phyloP scores from a whole-genome alignment of 2,329 filamentous ascomycete species.

The Chalaropsis thielavioides region DNA sequence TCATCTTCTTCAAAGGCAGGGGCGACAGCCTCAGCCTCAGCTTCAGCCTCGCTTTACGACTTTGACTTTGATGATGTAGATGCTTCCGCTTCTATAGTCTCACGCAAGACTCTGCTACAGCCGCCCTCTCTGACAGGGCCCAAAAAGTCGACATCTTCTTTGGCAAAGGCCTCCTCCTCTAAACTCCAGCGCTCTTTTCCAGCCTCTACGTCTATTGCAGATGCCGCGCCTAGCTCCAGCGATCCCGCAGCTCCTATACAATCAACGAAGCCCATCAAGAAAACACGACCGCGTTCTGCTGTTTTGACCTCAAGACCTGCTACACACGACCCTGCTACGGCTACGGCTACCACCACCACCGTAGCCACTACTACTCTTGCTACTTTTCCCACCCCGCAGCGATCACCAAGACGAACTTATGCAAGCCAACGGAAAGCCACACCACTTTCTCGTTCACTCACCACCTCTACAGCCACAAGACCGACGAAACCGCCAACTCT shows the following conservation, averaged over 20 bases:
- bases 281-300: slow-evolving; percentile 10
- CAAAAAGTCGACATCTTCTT: slow-evolving; percentile 12
- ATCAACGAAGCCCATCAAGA: slow-evolving; percentile 9
- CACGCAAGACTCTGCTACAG: slow-evolving; percentile 8
- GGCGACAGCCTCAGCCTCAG: neutral
- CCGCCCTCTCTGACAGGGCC: neutral
- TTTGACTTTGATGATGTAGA: slow-evolving; percentile 17
- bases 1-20: slow-evolving; percentile 6
- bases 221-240: slow-evolving; percentile 17
- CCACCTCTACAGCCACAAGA: neutral
- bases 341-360: neutral
- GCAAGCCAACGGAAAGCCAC: slow-evolving; percentile 2
- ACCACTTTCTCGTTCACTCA: slow-evolving; percentile 8
- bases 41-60: slow-evolving; percentile 15
- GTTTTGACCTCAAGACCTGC: slow-evolving; percentile 7
- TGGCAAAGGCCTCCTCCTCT: neutral
- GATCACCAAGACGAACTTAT: neutral
- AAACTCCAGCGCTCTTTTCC: neutral
- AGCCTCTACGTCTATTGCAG: neutral
- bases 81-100: slow-evolving; percentile 3
- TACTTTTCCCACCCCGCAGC: neutral
- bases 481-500: neutral
- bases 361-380: neutral
- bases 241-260: slow-evolving; percentile 20
- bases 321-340: neutral